Conservation (phyloP, 495 filamentous ascomycete genomes). For the Aspergillus carlsbadensis region DNA sequence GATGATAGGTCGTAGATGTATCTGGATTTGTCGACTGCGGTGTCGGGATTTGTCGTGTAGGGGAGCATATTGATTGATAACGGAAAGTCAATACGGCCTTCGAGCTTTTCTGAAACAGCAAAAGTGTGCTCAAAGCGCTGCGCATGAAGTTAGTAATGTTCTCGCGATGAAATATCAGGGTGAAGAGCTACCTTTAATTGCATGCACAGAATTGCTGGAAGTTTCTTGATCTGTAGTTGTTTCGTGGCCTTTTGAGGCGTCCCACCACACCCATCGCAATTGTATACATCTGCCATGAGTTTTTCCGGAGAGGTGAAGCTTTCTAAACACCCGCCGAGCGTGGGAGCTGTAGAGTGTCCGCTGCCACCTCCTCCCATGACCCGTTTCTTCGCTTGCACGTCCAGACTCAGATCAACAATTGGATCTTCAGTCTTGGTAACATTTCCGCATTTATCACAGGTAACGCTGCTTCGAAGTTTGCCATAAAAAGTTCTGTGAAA, state of each 20-base stretch:
- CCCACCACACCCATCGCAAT: constrained; percentile 72
- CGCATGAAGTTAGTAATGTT: constrained; percentile 3
- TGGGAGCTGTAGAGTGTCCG: constrained; percentile 46
- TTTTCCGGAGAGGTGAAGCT: constrained; percentile 73
- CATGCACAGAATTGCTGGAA: constrained; percentile 86
- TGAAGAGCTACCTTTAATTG: constrained; percentile 71
- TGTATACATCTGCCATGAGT: constrained; percentile 73
- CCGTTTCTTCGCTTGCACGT: constrained; percentile 62
- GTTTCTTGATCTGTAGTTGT: constrained; percentile 71
- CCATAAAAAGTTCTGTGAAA: constrained; percentile 89
- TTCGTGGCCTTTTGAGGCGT: constrained; percentile 71
- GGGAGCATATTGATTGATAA: constrained; percentile 84
- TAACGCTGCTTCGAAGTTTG: constrained; percentile 80
- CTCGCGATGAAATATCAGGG: background rate
- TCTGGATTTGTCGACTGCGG: constrained; percentile 41
- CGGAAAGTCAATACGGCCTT: constrained; percentile 78
- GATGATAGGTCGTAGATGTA: constrained; percentile 79
- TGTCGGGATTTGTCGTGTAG: constrained; percentile 67
- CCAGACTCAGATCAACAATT: constrained; percentile 82
- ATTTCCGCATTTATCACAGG: constrained; percentile 78
- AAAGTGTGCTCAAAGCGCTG: constrained; percentile 79
- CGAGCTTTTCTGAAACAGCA: constrained; percentile 70
- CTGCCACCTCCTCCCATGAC: constrained; percentile 44
- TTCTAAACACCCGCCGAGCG: constrained; percentile 73
- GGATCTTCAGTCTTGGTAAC: constrained; percentile 77